Base-by-base conservation (phyloP, 345 rosid species). In the Arabidopsis suecica region DNA sequence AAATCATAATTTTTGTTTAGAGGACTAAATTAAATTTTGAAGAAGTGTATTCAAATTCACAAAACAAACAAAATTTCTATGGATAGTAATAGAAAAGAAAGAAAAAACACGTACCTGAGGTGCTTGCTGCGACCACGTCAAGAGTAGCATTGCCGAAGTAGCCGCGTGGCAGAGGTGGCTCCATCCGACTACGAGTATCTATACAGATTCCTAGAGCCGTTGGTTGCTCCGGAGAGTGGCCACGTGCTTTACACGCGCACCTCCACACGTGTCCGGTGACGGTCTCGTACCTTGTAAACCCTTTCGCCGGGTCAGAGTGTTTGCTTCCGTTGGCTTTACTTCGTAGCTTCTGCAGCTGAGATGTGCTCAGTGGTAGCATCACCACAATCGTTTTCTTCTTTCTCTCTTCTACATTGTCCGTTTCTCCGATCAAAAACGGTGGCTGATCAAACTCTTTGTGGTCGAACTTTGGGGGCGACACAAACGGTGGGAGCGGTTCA, bases 261-360 rank as follows among this genome's bases (percentile, higher is more conserved):
- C 72, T 55, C 82, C 82, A 79, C 23, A 68, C 78, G 34, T 79
- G 82, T n/a, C 72, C 82, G 9, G 82, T 57, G 16, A 79, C 75
- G 0, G 79, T 74, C 37, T 79, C 82, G 48, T 79, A 79, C 41
- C 82, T 33, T 48, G 84, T 84, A 65, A 81, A 88, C 34, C 81
- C 81, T 6, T 82, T 81, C 1, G 47, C 54, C 41, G 48, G 45
- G 0, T 68, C 61, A 20, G 25, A 14, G 14, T 14, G 28, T 42
- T 61, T 49, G 37, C 82, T 70, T 18, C 58, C 20, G 34, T 83
- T 86, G 1, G 82, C 93, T 79, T 23, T 76, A 9, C 47, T 74
- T 58, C 68, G 83, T 5, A 88, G 82, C 41, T 69, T 85, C 65
- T 85, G 83, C 7, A 86, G 83, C 76, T 86, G 83, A 37, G 71